phyloP scores from a whole-genome alignment of 768 basidiomycete genomes.

The Hortiboletus flavorubellus region DNA sequence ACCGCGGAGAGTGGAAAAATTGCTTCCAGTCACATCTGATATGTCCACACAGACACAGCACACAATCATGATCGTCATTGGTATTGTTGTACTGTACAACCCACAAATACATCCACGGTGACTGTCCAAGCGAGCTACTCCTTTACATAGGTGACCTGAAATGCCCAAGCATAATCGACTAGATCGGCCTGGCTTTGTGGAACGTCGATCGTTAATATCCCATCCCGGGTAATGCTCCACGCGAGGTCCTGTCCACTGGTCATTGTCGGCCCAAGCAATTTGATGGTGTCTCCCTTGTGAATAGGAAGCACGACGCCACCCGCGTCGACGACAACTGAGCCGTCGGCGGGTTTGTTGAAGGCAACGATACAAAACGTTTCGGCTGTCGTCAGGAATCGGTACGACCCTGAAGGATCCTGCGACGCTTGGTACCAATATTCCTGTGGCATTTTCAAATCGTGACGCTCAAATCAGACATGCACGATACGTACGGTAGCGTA shows the following conservation, averaged over 20 bases:
- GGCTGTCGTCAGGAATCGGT: constrained; percentile 48
- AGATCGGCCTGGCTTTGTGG: constrained; percentile 21
- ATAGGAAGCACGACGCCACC: constrained; percentile 41
- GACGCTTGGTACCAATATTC: constrained; percentile 48
- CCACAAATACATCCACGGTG: neutral
- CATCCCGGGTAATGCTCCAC: constrained; percentile 33
- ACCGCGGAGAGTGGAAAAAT: neutral
- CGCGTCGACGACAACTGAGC: constrained; percentile 33
- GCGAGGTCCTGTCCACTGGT: constrained; percentile 15
- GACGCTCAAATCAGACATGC: neutral
- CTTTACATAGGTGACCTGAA: constrained; percentile 34
- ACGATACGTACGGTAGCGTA: constrained; percentile 45
- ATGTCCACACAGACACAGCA: neutral
- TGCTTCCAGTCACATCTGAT: neutral
- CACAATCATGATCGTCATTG: neutral
- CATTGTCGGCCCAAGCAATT: constrained; percentile 35
- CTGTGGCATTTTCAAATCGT: constrained; percentile 22
- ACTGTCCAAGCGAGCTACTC: neutral
- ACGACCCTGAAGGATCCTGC: constrained; percentile 34
- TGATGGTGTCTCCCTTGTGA: constrained; percentile 40
- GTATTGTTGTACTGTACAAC: neutral
- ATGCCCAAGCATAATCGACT: constrained; percentile 40
- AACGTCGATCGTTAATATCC: constrained; percentile 31
- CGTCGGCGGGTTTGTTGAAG: constrained; percentile 35
- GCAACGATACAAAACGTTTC: constrained; percentile 50